Base-by-base conservation (phyloP, 2,329 filamentous ascomycete genomes). In the Xylariaceae sp. region DNA sequence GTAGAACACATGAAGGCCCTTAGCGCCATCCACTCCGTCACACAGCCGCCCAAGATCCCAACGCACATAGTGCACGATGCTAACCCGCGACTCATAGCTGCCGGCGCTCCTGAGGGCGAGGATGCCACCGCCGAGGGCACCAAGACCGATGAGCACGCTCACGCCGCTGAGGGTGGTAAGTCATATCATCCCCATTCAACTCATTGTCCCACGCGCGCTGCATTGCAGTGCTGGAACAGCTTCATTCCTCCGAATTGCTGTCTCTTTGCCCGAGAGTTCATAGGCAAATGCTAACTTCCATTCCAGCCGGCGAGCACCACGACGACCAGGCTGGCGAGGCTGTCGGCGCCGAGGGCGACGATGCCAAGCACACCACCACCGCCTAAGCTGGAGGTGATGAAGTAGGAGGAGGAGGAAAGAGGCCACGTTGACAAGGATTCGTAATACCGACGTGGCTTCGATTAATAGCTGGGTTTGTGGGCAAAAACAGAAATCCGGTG, bases 141-240 rank as follows among this genome's bases (percentile, higher is more conserved):
- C 59, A 69, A 71, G 64, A 66, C 70, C 10, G 70, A 70, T 59
- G 64, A 71, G n/a, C 49, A 51, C 11, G 10, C n/a, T 17, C 7
- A 23, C 13, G 66, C 66, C 42, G 42, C 62, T 52, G 66, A 63
- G n/a, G 64, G 68, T 63, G 65, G 69, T 74, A 66, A 68, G 71
- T 66, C 18, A 11, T n/a, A 44, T 13, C 42, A 45, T 64, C 57
- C 45, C 56, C 55, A 7, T 45, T 60, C 54, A 48, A 34, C 7
- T 49, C 48, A 10, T 44, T 30, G 5, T 18, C 42, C n/a, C 51
- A 34, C 54, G 23, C 51, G 37, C 57, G 34, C 49, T 37, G n/a
- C 8, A 10, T 55, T 50, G 60, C 17, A 50, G 39, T 15, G 23
- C 45, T 58, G 10, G 15, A 37, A 18, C 18, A 45, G 6, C 47